phyloP scores from a whole-genome alignment of 202 grass and related monocot species.

The Musa balbisiana region DNA sequence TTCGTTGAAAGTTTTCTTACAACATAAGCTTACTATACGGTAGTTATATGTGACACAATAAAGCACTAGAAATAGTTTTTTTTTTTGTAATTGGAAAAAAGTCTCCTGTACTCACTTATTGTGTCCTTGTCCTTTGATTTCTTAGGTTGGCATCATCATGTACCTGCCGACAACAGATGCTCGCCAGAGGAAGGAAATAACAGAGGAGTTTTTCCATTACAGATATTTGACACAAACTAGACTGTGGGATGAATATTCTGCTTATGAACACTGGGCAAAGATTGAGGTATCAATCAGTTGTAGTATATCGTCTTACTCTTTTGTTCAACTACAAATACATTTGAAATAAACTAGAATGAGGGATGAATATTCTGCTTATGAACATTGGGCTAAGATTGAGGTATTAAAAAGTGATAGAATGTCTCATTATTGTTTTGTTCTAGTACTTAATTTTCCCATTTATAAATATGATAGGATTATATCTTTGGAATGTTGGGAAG shows the following conservation, averaged over 20 bases:
- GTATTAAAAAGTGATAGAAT: slow-evolving; percentile 25
- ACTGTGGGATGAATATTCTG: slow-evolving; percentile 68
- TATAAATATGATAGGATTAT: not conserved
- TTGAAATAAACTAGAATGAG: slow-evolving; percentile 42
- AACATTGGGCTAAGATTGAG: slow-evolving; percentile 99
- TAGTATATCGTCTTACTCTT: not conserved
- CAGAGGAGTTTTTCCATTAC: slow-evolving; percentile 75
- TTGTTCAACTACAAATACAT: slow-evolving; percentile 68
- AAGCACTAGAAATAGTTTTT: not conserved
- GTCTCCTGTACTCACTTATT: slow-evolving; percentile 3
- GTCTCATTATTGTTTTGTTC: not conserved
- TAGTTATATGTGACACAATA: not conserved
- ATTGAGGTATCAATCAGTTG: slow-evolving; percentile 56
- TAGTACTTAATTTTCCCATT: not conserved
- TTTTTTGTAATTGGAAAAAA: not conserved
- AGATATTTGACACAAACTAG: slow-evolving; percentile 43
- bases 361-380: slow-evolving; percentile 66
- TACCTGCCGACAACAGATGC: slow-evolving; percentile 78
- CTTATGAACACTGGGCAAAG: slow-evolving; percentile 91
- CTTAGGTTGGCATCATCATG: slow-evolving; percentile 96
- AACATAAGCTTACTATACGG: not conserved
- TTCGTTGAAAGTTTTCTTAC: not conserved
- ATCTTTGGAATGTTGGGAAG: too few relatives aligned
- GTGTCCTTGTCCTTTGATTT: slow-evolving; percentile 3
- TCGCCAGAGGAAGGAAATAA: slow-evolving; percentile 89